Conservation (phyloP, 441 rosid genomes). For the Arabidopsis lyrata region DNA sequence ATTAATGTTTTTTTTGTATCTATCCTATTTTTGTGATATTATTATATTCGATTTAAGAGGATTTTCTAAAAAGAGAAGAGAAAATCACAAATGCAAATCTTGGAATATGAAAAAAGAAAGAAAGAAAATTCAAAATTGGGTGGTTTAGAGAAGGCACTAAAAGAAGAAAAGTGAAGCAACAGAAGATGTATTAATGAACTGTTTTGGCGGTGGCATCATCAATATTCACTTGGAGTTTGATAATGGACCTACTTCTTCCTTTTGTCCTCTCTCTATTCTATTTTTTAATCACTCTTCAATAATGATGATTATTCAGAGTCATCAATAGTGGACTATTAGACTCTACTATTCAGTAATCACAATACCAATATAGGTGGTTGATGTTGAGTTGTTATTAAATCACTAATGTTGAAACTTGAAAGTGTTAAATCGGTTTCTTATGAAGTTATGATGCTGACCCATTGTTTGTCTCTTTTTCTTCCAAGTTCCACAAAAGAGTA, state of each 20-base stretch:
- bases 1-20: not conserved
- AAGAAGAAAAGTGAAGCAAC: conserved; percentile 4
- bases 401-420: conserved; percentile 8
- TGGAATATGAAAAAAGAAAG: not conserved
- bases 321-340: conserved; percentile 3
- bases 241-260: not conserved
- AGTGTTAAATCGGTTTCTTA: not conserved
- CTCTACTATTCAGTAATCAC: not conserved
- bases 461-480: no score
- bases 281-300: not conserved
- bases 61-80: not conserved
- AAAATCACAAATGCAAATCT: not conserved
- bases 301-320: not conserved
- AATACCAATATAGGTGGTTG: conserved; percentile 7
- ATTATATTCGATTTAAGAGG: not conserved
- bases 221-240: conserved; percentile 15
- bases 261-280: not conserved
- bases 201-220: conserved; percentile 31
- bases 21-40: not conserved
- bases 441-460: not conserved
- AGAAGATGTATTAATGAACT: conserved; percentile 2
- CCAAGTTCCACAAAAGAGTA: not conserved
- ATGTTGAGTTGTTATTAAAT: not conserved
- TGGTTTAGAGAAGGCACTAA: not conserved
- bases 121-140: not conserved